A percentile compares a stretch with the other conserved stretches of the same genome.
phyloP scores from a whole-genome alignment of 148 eudicot genomes.

The Chenopodium quinoa region DNA sequence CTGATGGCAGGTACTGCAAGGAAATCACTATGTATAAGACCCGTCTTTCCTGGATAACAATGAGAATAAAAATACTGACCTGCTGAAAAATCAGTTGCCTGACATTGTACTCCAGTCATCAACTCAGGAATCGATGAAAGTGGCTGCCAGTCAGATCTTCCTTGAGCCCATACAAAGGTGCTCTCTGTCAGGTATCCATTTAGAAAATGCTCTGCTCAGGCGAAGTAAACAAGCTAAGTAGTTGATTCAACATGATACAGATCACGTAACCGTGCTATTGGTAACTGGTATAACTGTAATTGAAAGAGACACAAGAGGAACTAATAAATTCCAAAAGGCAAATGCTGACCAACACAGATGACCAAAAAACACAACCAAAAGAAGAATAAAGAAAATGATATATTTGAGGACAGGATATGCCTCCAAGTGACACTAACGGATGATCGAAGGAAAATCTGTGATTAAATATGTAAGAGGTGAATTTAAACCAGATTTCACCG shows the following conservation, averaged over 20 bases:
- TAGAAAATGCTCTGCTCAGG: constrained; percentile 74
- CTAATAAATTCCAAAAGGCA: constrained; percentile 24
- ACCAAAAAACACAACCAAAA: constrained; percentile 5
- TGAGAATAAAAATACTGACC: constrained; percentile 18
- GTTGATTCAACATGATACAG: constrained; percentile 41
- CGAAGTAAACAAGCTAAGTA: constrained; percentile 54
- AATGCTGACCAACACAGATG: background rate
- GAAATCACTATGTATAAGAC: constrained; percentile 18
- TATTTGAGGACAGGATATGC: background rate
- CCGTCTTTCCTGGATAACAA: constrained; percentile 16
- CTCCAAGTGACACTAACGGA: background rate
- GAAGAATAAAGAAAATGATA: background rate
- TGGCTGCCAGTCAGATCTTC: constrained; percentile 88
- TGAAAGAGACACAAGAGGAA: constrained; percentile 34
- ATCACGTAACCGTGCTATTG: constrained; percentile 38
- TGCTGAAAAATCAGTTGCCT: constrained; percentile 37
- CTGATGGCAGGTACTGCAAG: constrained; percentile 49
- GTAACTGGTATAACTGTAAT: constrained; percentile 43
- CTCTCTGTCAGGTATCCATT: constrained; percentile 67
- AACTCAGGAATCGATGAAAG: constrained; percentile 71
- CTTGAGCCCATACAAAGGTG: constrained; percentile 89
- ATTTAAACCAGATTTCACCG: background rate
- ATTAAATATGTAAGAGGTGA: background rate
- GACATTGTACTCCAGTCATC: constrained; percentile 38
- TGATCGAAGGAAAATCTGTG: background rate